Conservation (phyloP, 768 basidiomycete species). For the Candolleomyces aberdarensis region DNA sequence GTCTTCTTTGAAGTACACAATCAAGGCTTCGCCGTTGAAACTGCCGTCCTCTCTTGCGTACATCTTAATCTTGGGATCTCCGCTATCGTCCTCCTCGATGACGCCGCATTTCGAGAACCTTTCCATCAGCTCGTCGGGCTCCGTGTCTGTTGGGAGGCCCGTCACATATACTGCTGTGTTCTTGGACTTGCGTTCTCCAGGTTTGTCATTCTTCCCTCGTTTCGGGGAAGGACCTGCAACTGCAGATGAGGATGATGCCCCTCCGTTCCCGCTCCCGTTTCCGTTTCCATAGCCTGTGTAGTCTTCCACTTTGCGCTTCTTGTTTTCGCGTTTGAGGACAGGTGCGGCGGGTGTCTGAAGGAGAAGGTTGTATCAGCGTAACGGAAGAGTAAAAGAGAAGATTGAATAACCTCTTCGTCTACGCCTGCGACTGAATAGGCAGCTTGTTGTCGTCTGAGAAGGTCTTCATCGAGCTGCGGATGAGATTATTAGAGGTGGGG, state of each 20-base stretch:
- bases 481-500: slow-evolving; percentile 7
- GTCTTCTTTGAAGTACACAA: slow-evolving; percentile 97
- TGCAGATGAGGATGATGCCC: slow-evolving; percentile 29
- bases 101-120: slow-evolving; percentile 93
- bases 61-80: slow-evolving; percentile 91
- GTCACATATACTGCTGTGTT: slow-evolving; percentile 93
- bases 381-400: neutral
- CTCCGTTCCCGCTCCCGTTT: neutral
- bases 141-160: slow-evolving; percentile 74
- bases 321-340: slow-evolving; percentile 74
- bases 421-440: slow-evolving; percentile 92
- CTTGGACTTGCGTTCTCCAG: slow-evolving; percentile 68
- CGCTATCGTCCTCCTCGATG: slow-evolving; percentile 89
- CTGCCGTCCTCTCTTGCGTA: slow-evolving; percentile 85
- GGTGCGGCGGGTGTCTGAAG: slow-evolving; percentile 82
- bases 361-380: neutral
- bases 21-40: slow-evolving; percentile 92
- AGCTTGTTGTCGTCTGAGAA: slow-evolving; percentile 87
- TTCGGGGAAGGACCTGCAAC: slow-evolving; percentile 58
- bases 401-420: slow-evolving; percentile 77
- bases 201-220: slow-evolving; percentile 56
- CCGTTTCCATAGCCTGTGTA: slow-evolving; percentile 48
- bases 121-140: slow-evolving; percentile 68
- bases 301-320: slow-evolving; percentile 77
- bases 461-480: slow-evolving; percentile 79